A percentile compares a stretch with the other conserved stretches of the same genome.
phyloP scores from a whole-genome alignment of 2,329 filamentous ascomycete species.

The Fonsecaea pedrosoi region DNA sequence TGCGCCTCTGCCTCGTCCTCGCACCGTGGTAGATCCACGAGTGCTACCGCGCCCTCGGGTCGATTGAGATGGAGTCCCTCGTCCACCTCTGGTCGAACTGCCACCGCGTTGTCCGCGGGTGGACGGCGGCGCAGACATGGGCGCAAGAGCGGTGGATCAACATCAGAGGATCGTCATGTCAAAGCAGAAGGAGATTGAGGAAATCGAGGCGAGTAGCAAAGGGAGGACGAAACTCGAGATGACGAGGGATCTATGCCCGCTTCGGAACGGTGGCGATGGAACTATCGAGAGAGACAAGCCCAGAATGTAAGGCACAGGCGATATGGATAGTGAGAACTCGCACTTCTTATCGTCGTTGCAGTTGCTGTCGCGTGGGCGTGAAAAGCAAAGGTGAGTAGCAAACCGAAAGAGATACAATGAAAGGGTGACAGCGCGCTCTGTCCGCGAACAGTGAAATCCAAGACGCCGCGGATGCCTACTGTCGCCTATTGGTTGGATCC shows the following conservation, averaged over 20 bases:
- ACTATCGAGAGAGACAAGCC: not conserved
- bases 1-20: conserved; percentile 30
- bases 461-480: not conserved
- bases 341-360: not conserved
- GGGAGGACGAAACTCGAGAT: not conserved
- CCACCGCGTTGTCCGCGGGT: conserved; percentile 38
- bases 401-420: not conserved
- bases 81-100: conserved; percentile 31
- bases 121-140: conserved; percentile 38
- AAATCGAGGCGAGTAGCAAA: not conserved
- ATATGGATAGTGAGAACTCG: not conserved
- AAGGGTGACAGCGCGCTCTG: not conserved
- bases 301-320: not conserved
- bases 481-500: not conserved
- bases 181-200: not conserved
- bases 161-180: conserved; percentile 33
- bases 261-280: not conserved
- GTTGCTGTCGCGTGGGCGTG: not conserved
- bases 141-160: conserved; percentile 28
- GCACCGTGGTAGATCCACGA: conserved; percentile 20
- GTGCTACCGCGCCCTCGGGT: conserved; percentile 32
- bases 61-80: conserved; percentile 22
- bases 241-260: not conserved
- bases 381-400: not conserved
- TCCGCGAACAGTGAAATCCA: not conserved